Evolutionary conservation across 352 stramenopile genomes (phyloP).

Genomic region (Phytophthora pluvialis): DNA sequence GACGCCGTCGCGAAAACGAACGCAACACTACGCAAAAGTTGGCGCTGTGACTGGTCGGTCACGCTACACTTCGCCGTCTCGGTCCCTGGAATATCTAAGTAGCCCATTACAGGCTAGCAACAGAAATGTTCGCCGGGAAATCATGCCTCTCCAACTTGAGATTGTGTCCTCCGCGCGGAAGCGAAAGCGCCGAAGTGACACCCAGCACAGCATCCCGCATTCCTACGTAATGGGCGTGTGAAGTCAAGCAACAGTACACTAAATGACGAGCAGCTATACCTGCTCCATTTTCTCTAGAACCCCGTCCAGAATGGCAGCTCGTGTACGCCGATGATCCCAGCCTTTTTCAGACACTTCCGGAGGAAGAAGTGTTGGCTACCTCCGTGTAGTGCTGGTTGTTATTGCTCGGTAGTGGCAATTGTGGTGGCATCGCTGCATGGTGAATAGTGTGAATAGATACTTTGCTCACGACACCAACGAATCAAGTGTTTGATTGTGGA

Average conservation of each 20-base stretch:
- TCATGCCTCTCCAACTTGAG: conserved; percentile 27
- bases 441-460: too few species aligned
- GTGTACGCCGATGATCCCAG: not conserved
- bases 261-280: not conserved
- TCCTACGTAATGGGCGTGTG: conserved; percentile 5
- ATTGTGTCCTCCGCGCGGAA: conserved; percentile 22
- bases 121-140: conserved; percentile 4
- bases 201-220: not conserved
- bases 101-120: not conserved
- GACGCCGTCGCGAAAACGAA: conserved; percentile 16
- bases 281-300: not conserved
- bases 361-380: conserved; percentile 1
- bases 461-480: too few species aligned
- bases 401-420: too few species aligned
- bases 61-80: conserved; percentile 14
- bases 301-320: not conserved
- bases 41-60: conserved; percentile 1
- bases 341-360: not conserved
- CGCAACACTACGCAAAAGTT: conserved; percentile 11
- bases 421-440: too few species aligned
- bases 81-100: conserved; percentile 30
- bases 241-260: conserved; percentile 3
- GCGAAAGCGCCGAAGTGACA: conserved; percentile 14
- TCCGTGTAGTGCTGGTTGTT: too few species aligned
- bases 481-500: too few species aligned